These are phyloP conservation scores for Pleurotus platypus DNA, from an alignment of 768 basidiomycete species.

Conservation along the genomic window DNA sequence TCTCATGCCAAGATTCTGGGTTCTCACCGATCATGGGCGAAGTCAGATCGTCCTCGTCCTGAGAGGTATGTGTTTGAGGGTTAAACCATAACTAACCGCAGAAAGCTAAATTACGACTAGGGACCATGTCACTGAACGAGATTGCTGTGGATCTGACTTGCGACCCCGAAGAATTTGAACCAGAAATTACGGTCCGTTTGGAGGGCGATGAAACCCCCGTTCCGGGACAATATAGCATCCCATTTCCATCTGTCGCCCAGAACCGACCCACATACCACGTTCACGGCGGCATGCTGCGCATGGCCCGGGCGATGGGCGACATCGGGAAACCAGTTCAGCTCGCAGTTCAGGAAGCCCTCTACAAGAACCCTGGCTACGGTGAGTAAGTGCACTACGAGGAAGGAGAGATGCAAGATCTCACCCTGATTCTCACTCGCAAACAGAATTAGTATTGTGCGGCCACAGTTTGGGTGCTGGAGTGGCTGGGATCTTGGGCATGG, in stretches of 20 bases:
- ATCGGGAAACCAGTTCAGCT: slow-evolving; percentile 74
- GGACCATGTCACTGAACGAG: slow-evolving; percentile 86
- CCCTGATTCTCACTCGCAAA: background rate
- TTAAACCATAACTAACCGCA: background rate
- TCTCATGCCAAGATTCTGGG: slow-evolving; percentile 83
- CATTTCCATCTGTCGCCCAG: slow-evolving; percentile 16
- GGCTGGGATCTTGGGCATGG: slow-evolving; percentile 69
- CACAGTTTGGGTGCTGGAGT: slow-evolving; percentile 86
- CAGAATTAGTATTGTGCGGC: slow-evolving; percentile 74
- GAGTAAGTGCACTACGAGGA: slow-evolving; percentile 20
- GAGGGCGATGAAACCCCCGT: slow-evolving; percentile 25
- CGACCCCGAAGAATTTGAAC: slow-evolving; percentile 65
- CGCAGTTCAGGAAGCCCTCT: slow-evolving; percentile 68
- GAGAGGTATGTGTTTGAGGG: slow-evolving; percentile 38
- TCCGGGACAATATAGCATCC: slow-evolving; percentile 30
- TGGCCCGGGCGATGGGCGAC: slow-evolving; percentile 78
- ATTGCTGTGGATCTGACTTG: slow-evolving; percentile 84
- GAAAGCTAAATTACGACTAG: slow-evolving; percentile 22
- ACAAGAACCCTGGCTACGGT: slow-evolving; percentile 72
- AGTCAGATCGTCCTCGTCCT: slow-evolving; percentile 74
- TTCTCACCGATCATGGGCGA: slow-evolving; percentile 76
- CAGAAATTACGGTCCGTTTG: slow-evolving; percentile 34
- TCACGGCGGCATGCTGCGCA: slow-evolving; percentile 77
- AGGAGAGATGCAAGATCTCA: background rate
- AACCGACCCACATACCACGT: slow-evolving; percentile 49